Evolutionary conservation across 202 grass and related monocot genomes (phyloP), one percentile per base, ranked within the genome.

Genomic region (Hordeum pubiflorum): DNA sequence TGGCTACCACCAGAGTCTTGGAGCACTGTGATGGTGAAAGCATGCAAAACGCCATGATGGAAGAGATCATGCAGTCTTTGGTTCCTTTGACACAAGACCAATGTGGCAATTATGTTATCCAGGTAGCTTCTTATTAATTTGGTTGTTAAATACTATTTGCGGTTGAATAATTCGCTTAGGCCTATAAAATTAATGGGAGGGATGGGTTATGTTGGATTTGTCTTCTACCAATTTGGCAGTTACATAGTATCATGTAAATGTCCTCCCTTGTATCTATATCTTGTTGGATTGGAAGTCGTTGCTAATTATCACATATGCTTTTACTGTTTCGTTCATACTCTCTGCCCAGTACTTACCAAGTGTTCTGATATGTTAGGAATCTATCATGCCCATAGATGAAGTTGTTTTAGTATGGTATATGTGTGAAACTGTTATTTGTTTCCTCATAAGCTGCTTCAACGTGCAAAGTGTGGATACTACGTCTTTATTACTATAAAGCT

Each of bases 31-130:
- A 93, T 22, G 90, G 90, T 84, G 77, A 84, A 81, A 89, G 79
- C 81, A 96, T 87, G 2, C 89, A 99, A 77, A 89, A 74, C 27
- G 87, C 87, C 39, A 91, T 99, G 96, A 99, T 96, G 96, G 89
- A 84, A 68, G 89, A 96, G 85, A 93, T 99, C 46, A 91, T 91
- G 85, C 87, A 90, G 12, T 88, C 74, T 76, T 86, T 95, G 60
- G 75, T 89, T 85, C 76, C 63, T 55, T 90, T 99, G 63, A 88
- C 96, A 67, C 85, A 91, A 76, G 96, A 99, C 33, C 96, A 99
- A 63, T 95, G 90, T 89, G 92, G 87, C 4, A 93, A 93, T 81
- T 99, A 99, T 87, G 92, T 99, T 71, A 93, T 99, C 76, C 96
- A 99, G 79, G 96, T 93, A 84, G 44, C 27, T 66, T 54, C 36